Conservation (phyloP, 2,329 filamentous ascomycete species). For the Colletotrichum spinosum region DNA sequence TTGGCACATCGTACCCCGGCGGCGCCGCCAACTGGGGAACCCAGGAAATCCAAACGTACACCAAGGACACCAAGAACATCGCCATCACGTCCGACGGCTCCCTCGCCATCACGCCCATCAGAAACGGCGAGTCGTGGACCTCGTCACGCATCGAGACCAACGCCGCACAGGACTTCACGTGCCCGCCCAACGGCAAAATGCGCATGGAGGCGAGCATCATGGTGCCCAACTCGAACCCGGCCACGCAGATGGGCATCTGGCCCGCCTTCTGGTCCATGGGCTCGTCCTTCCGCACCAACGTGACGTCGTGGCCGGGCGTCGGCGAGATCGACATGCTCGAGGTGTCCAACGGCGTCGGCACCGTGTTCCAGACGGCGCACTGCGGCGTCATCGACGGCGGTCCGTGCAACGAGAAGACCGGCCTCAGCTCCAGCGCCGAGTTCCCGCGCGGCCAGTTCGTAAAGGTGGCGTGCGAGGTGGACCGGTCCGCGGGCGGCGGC, state of each 20-base stretch:
- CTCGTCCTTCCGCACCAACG: slow-evolving; percentile 49
- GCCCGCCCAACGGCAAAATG: slow-evolving; percentile 47
- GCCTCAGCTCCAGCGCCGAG: slow-evolving; percentile 42
- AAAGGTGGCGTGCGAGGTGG: slow-evolving; percentile 47
- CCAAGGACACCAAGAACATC: slow-evolving; percentile 52
- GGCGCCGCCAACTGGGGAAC: slow-evolving; percentile 61
- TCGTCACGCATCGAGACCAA: slow-evolving; percentile 57
- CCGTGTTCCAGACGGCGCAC: slow-evolving; percentile 53
- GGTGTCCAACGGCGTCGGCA: slow-evolving; percentile 51
- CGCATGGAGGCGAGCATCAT: slow-evolving; percentile 53
- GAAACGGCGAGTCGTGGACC: slow-evolving; percentile 50
- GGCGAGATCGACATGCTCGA: slow-evolving; percentile 61
- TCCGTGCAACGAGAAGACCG: slow-evolving; percentile 54
- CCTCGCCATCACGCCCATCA: slow-evolving; percentile 42
- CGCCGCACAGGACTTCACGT: slow-evolving; percentile 48
- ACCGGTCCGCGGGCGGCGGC: slow-evolving; percentile 41
- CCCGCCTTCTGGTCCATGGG: slow-evolving; percentile 61
- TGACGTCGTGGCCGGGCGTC: slow-evolving; percentile 53
- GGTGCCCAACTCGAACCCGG: slow-evolving; percentile 45
- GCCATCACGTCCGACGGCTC: slow-evolving; percentile 47
- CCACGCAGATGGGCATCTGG: slow-evolving; percentile 55
- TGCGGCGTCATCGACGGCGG: slow-evolving; percentile 54
- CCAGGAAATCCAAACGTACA: slow-evolving; percentile 60
- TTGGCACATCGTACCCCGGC: slow-evolving; percentile 60
- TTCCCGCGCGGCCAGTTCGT: slow-evolving; percentile 48